Evolutionary conservation across 169 alveolate species (phyloP).

Genomic region (Miamiensis avidus): DNA sequence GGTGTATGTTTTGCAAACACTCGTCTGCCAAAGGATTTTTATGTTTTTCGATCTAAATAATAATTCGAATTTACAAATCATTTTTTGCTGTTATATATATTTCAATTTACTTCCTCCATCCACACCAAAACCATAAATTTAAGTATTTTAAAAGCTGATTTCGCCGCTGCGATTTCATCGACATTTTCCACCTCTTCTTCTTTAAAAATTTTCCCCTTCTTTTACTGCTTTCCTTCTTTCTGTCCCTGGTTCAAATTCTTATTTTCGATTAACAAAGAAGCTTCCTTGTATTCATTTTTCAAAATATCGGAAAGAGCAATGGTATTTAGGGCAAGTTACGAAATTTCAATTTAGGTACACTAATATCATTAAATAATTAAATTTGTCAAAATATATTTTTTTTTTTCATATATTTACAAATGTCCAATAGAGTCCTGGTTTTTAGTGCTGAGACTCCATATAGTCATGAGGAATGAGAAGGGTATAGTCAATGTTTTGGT

Average conservation of each 20-base stretch:
- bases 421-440: slow-evolving; percentile 5
- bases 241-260: slow-evolving; percentile 26
- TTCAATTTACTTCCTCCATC: slow-evolving; percentile 65
- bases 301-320: slow-evolving; percentile 74
- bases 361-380: slow-evolving; percentile 69
- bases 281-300: slow-evolving; percentile 73
- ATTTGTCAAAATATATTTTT: slow-evolving; percentile 62
- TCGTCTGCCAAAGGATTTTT: slow-evolving; percentile 78
- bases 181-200: slow-evolving; percentile 74
- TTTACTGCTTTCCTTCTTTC: slow-evolving; percentile 28
- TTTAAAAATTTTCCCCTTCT: slow-evolving; percentile 53
- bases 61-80: too few species aligned
- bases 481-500: slow-evolving; percentile 69
- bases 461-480: slow-evolving; percentile 15
- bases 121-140: slow-evolving; percentile 66
- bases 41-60: background rate
- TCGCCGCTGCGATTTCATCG: slow-evolving; percentile 54
- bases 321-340: slow-evolving; percentile 68
- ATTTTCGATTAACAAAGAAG: slow-evolving; percentile 51
- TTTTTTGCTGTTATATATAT: too few species aligned
- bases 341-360: slow-evolving; percentile 73
- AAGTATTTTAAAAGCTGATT: slow-evolving; percentile 69
- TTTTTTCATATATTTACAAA: slow-evolving; percentile 35
- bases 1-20: slow-evolving; percentile 61
- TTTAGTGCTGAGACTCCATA: slow-evolving; percentile 60